Percentiles rank a stretch among this genome's conserved stretches.
These are phyloP conservation scores for Chytridium lagenaria DNA, from an alignment of 371 early-diverging fungal genomes.

Conservation along the genomic window DNA sequence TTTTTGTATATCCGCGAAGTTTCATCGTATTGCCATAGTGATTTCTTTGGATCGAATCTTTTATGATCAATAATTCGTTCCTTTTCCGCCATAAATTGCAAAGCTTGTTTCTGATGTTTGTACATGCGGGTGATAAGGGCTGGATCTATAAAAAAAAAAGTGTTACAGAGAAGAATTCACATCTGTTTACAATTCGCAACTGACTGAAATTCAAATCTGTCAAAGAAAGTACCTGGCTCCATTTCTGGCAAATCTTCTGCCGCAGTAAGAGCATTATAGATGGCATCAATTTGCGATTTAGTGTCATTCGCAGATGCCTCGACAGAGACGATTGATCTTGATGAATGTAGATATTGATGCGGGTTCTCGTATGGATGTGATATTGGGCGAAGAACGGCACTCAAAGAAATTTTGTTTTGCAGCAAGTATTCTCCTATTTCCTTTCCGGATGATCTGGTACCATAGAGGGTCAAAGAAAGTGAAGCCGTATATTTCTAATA, in stretches of 20 bases:
- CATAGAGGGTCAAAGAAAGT: constrained; percentile 13
- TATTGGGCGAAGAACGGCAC: background rate
- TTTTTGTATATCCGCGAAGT: constrained; percentile 47
- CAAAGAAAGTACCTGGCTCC: constrained; percentile 53
- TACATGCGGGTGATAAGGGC: constrained; percentile 57
- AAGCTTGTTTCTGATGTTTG: constrained; percentile 69
- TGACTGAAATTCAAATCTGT: no score
- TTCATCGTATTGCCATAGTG: constrained; percentile 41
- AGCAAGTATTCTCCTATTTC: constrained; percentile 11
- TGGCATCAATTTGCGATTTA: constrained; percentile 63
- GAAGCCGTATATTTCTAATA: background rate
- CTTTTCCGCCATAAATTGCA: constrained; percentile 63
- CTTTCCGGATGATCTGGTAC: background rate
- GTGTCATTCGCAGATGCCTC: constrained; percentile 42
- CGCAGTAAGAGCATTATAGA: constrained; percentile 60
- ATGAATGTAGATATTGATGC: constrained; percentile 27
- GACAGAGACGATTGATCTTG: constrained; percentile 37
- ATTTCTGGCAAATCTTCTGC: constrained; percentile 60
- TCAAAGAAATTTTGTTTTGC: constrained; percentile 1
- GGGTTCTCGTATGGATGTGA: constrained; percentile 27
- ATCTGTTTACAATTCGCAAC: no score
- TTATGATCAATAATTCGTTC: constrained; percentile 56
- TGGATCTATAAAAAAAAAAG: constrained; percentile 24
- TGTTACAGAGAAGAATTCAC: no score
- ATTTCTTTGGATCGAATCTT: constrained; percentile 36